phyloP scores from a whole-genome alignment of 106 monocot genomes.

The Platanthera guangdongensis region DNA sequence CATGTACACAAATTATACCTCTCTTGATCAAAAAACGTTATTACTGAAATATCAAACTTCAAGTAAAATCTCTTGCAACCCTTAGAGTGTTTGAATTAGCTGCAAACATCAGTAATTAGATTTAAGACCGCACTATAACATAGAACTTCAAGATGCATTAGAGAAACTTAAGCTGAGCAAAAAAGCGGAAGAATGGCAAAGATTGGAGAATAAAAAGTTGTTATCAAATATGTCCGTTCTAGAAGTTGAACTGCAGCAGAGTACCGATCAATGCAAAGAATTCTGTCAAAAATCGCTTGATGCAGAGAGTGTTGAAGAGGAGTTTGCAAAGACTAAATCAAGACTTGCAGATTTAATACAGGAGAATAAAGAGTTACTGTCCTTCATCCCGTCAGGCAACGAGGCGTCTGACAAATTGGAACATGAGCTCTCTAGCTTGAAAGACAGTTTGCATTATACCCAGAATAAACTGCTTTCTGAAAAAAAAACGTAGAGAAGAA shows the following conservation, averaged over 20 bases:
- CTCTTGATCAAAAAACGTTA: too few relatives aligned
- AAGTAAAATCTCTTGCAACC: too few relatives aligned
- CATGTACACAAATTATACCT: too few relatives aligned
- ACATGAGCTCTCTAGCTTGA: slow-evolving; percentile 42
- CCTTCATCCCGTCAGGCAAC: slow-evolving; percentile 25
- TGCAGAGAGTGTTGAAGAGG: slow-evolving; percentile 32
- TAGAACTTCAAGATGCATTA: slow-evolving; percentile 47
- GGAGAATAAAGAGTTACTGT: slow-evolving; percentile 40
- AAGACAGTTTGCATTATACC: slow-evolving; percentile 25
- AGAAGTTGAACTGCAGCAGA: slow-evolving; percentile 49
- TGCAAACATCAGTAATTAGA: too few relatives aligned
- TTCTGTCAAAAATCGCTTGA: slow-evolving; percentile 33
- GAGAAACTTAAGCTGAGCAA: slow-evolving; percentile 38
- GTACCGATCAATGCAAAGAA: slow-evolving; percentile 34
- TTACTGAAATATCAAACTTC: too few relatives aligned
- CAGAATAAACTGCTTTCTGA: slow-evolving; percentile 30
- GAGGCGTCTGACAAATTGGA: slow-evolving; percentile 32
- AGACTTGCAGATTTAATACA: slow-evolving; percentile 30
- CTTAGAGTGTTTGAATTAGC: too few relatives aligned
- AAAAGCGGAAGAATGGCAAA: slow-evolving; percentile 35
- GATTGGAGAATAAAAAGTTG: slow-evolving; percentile 39
- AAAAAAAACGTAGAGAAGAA: slow-evolving; percentile 27
- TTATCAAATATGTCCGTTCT: slow-evolving; percentile 35
- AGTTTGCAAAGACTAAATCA: slow-evolving; percentile 45
- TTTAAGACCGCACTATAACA: too few relatives aligned